Base-by-base conservation (phyloP, 306 rosid genomes). In the Acacia crassicarpa region DNA sequence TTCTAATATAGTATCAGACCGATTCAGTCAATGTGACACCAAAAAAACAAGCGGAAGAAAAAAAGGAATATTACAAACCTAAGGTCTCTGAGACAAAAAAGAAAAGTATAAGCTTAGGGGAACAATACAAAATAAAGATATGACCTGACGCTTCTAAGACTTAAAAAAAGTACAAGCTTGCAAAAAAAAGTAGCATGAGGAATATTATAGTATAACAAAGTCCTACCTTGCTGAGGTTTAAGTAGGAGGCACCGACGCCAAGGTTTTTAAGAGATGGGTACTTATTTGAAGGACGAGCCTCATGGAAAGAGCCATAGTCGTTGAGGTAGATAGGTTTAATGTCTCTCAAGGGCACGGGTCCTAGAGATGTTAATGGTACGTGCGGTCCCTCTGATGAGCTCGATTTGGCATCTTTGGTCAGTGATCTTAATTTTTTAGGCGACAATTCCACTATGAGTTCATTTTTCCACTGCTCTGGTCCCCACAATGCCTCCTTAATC, bases 321-420 rank as follows among this genome's bases (percentile, higher is more conserved):
- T 84, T 87, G 46, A 84, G 74, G 40, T 51, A 78, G 23, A 23
- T 13, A 3, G 85, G 85, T 0, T 1, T 0, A 20, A 30, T 7
- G 56, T 25, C 44, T 70, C 63, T 81, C 81, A 81, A 54, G 56
- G 74, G 84, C 70, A 87, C 20, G 8, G 90, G 90, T 8, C 72
- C 45, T 15, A 61, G 4, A 45, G 75, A 9, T 3, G 87, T 61
- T 15, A 53, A 14, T 45, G 75, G 13, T 3, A 33, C 38, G 38
- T 51, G n/a, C 22, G 63, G 67, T 63, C 14, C 80, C 49, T 11
- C 20, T 56, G 13, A n/a, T 19, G 83, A 66, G 67, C 82, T 63
- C 0, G 38, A 33, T 33, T 33, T 78, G 75, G 41, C 3, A 78
- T 84, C 17, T 48, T 3, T 72, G 19, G 25, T 79, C 0, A 87